Base-by-base conservation (phyloP, 768 basidiomycete genomes). In the Auricularia heimuer region DNA sequence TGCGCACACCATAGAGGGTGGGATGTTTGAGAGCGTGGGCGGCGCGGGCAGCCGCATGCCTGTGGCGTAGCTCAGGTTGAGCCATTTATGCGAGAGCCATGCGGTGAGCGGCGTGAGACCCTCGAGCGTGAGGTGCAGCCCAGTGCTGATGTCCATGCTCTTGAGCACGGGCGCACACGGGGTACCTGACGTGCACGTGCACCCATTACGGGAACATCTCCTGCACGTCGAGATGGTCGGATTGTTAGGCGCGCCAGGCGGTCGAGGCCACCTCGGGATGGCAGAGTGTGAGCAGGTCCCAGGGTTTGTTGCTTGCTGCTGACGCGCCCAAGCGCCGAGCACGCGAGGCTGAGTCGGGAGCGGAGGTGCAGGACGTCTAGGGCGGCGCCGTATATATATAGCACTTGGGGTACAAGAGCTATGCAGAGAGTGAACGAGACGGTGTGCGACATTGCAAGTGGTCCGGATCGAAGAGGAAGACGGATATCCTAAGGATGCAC, bases 401-500 rank as follows among this genome's bases (percentile, higher is more conserved):
- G 47, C 47, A 16, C 18, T 51, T 51, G 1, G 16, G 10, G 47
- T 16, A 3, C 21, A 51, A 1, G 3, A 39, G 39, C 16, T 16
- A 29, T 6, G 47, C 14, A 4, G 4, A 8, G 11, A 51, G 47
- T 4, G 6, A 4, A 6, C 14, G 47, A 6, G 8, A 6, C 21
- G 3, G 16, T 21, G 3, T 51, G 6, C 47, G 47, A 6, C 4
- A 1, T 16, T 4, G 18, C 47, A 51, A 51, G 47, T 16, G 4
- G 24, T 29, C 24, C 24, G 24, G 24, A 29, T 2, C 1, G 24
- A 29, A 29, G 24, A 29, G 24, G 24, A 29, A 29, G 24, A 24
- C 92, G 2, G 29, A 29, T 29, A 29, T 29, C 29, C 29, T 29
- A 29, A 29, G 29, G 29, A 29, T 29, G 29, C 29, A 29, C 29